Evolutionary conservation across 495 filamentous ascomycete genomes (phyloP).

Genomic region (Neurospora sp.): DNA sequence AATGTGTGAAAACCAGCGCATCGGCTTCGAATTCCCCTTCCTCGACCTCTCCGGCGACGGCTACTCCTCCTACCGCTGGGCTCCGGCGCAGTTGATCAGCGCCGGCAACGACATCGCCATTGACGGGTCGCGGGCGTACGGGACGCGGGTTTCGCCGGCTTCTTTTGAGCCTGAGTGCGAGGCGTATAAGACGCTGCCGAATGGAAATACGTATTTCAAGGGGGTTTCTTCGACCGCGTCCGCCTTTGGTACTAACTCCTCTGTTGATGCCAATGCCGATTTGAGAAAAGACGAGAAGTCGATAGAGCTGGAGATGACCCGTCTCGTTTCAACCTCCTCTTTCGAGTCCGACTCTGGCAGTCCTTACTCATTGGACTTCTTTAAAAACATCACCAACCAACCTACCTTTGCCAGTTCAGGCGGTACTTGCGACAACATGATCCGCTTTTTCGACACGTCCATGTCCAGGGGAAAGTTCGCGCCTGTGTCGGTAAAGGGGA

Average conservation of each 20-base stretch:
- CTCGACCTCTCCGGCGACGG: constrained; percentile 28
- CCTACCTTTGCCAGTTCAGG: constrained; percentile 29
- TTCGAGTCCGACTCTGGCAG: not conserved
- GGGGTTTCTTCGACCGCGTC: constrained; percentile 3
- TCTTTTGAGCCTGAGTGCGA: constrained; percentile 29
- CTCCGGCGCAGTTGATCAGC: constrained; percentile 28
- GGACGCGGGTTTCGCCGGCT: constrained; percentile 26
- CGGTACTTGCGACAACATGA: constrained; percentile 28
- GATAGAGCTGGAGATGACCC: constrained; percentile 22
- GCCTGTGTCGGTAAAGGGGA: constrained; percentile 21
- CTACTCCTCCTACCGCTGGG: constrained; percentile 32
- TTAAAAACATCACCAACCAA: constrained; percentile 35
- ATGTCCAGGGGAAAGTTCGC: constrained; percentile 21
- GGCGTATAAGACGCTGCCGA: constrained; percentile 20
- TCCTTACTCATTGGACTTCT: constrained; percentile 18
- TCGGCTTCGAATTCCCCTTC: constrained; percentile 38
- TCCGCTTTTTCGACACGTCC: constrained; percentile 30
- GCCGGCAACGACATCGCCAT: constrained; percentile 24
- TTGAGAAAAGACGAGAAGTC: constrained; percentile 3
- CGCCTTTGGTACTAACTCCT: not conserved
- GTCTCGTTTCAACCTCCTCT: constrained; percentile 9
- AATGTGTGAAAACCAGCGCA: constrained; percentile 15
- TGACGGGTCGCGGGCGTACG: constrained; percentile 27
- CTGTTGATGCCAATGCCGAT: not conserved
- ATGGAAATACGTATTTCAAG: constrained; percentile 24